Evolutionary conservation across 805 yeast genomes (phyloP), one percentile per base, ranked within the genome.

Genomic region (Nakazawaea ambrosiae): DNA sequence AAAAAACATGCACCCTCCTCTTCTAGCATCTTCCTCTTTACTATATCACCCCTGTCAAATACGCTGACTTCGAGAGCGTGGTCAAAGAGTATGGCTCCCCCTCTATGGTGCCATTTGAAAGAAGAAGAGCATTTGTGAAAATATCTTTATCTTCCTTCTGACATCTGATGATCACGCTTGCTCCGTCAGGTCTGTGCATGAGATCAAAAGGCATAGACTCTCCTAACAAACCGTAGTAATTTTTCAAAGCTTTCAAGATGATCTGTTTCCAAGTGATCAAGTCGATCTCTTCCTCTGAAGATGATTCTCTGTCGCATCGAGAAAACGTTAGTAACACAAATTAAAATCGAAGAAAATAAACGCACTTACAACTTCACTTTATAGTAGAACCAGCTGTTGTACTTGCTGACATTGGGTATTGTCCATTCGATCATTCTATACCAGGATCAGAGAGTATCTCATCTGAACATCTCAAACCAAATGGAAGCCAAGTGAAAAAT

Each of bases 181-280:
- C 15, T 4, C 11, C 12, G 14, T 31, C 36, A 6, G 16, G 3
- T 14, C 18, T n/a, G 19, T 46, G 49, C 20, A 49, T 27, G 6
- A 50, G 20, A 27, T 50, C 53, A 19, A 42, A 47, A 23, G 40
- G 46, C 20, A 48, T 17, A 6, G 53, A 37, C 26, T 48, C 53
- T 14, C 53, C 54, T 11, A 50, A 37, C 29, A 46, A 8, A 3
- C 53, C 54, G 24, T 50, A 43, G 28, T 41, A 32, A n/a, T 45
- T 45, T 26, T 31, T 39, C 30, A 50, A 27, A 31, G 46, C 36
- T 12, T 45, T 36, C 10, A 38, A 34, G 4, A 50, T 37, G 20
- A 45, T 20, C n/a, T 44, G 45, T 31, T 49, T 48, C 54, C 54
- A 49, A 2, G 51, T 45, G 12, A 49, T 39, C 12, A 31, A 26